Conservation (phyloP, 1,284 basidiomycete species). For the Wallemia mellicola region DNA sequence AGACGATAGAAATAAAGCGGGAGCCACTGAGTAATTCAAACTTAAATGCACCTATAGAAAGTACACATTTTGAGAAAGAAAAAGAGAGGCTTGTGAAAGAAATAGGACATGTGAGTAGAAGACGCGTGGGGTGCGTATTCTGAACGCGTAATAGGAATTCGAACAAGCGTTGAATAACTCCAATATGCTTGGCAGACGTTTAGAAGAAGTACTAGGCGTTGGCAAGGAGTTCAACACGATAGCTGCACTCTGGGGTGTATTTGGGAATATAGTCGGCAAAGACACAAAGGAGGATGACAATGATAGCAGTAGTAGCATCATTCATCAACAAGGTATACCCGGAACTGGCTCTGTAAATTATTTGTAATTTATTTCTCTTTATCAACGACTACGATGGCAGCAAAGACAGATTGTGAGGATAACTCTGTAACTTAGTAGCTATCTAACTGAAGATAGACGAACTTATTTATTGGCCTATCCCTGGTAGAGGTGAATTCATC, state of each 20-base stretch:
- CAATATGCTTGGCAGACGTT: constrained; percentile 64
- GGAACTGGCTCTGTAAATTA: neutral
- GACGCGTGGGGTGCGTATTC: neutral
- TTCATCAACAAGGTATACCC: neutral
- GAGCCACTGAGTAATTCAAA: neutral
- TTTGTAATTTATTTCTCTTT: neutral
- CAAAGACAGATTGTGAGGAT: neutral
- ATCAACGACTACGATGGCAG: neutral
- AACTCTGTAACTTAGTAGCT: no score
- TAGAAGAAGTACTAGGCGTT: constrained; percentile 72
- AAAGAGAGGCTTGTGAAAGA: constrained; percentile 37
- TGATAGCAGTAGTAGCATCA: neutral
- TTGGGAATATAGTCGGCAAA: constrained; percentile 41
- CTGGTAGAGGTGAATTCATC: constrained; percentile 22
- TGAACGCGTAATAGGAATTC: constrained; percentile 31
- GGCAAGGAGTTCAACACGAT: constrained; percentile 78
- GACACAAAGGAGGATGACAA: constrained; percentile 9
- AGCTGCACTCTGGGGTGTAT: constrained; percentile 53
- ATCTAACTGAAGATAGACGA: neutral
- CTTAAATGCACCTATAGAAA: constrained; percentile 18
- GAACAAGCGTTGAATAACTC: constrained; percentile 58
- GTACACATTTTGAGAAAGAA: constrained; percentile 41
- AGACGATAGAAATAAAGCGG: neutral
- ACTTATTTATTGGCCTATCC: constrained; percentile 10
- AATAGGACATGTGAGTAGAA: constrained; percentile 29